phyloP scores from a whole-genome alignment of 2,329 filamentous ascomycete genomes.

The Monosporascus sp. region DNA sequence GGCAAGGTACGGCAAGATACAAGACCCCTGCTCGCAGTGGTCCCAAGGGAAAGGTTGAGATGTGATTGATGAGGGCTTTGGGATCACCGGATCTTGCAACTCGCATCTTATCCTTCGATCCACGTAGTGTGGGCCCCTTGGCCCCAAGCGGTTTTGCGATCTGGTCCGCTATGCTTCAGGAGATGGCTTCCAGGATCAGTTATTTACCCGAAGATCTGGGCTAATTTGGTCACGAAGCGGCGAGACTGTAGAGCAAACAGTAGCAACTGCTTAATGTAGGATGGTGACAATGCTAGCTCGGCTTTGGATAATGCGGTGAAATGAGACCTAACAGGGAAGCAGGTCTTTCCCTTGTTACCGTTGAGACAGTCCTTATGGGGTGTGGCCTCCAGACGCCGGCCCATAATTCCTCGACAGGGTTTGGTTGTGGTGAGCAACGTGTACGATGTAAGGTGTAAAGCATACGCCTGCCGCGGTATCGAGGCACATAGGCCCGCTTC shows the following conservation, averaged over 20 bases:
- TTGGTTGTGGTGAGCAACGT: background rate
- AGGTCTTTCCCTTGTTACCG: background rate
- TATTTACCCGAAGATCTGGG: background rate
- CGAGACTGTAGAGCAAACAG: background rate
- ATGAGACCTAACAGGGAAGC: background rate
- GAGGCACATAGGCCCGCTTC: background rate
- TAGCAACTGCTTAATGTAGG: background rate
- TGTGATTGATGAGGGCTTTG: background rate
- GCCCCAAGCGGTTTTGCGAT: background rate
- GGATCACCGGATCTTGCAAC: background rate
- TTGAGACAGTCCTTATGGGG: background rate
- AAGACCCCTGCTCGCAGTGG: background rate
- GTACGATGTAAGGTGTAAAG: background rate
- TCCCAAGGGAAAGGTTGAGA: slow-evolving; percentile 1
- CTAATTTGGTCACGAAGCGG: background rate
- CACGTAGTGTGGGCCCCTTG: background rate
- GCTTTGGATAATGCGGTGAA: background rate
- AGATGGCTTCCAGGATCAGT: background rate
- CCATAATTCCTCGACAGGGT: background rate
- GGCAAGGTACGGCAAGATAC: background rate
- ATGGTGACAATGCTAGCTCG: background rate
- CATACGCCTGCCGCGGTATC: background rate
- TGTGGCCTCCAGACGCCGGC: background rate
- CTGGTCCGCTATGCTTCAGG: background rate
- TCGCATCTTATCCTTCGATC: background rate